Base-by-base conservation (phyloP, 768 basidiomycete genomes). In the Fomitopsis serialis region DNA sequence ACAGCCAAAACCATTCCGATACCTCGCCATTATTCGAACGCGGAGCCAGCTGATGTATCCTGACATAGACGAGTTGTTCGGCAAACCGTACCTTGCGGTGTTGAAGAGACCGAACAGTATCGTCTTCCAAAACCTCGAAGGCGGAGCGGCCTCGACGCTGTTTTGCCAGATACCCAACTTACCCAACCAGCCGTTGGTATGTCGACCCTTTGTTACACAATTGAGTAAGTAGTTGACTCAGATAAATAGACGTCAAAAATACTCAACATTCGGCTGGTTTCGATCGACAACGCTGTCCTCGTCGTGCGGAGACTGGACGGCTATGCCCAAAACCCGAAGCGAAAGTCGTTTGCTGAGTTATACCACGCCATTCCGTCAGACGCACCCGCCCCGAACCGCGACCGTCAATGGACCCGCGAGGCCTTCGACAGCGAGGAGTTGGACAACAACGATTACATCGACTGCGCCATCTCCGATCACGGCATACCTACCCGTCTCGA, bases 61-160 rank as follows among this genome's bases (percentile, higher is more conserved):
- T 3, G 71, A 71, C 21, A 54, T 82, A n/a, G 74, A 73, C 45
- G 69, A 77, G 37, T 63, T 76, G n/a, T 65, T 72, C 46, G 73
- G 71, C 12, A 42, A 66, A 15, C 75, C 77, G 0, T 74, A 72
- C 46, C 54, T 78, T 22, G 68, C 70, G 15, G 69, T 79, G 46
- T 72, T 74, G 5, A 76, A 77, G 57, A 65, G 65, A 24, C 69
- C 73, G 1, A 68, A 73, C 50, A 64, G 64, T 2, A 69, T 83
- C 37, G 61, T 75, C 36, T 71, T 76, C 56, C 72, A 78, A 51
- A 69, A 78, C 55, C 59, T 72, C 36, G 66, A 63, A 27, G 72
- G 63, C 21, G 72, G 61, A 43, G 69, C 61, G 48, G 64, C 61
- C 37, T 74, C 67, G 34, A 72, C 63, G 17, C 70, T 84, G 42